Evolutionary conservation across 805 yeast species (phyloP).

Genomic region (Suhomyces emberorum): DNA sequence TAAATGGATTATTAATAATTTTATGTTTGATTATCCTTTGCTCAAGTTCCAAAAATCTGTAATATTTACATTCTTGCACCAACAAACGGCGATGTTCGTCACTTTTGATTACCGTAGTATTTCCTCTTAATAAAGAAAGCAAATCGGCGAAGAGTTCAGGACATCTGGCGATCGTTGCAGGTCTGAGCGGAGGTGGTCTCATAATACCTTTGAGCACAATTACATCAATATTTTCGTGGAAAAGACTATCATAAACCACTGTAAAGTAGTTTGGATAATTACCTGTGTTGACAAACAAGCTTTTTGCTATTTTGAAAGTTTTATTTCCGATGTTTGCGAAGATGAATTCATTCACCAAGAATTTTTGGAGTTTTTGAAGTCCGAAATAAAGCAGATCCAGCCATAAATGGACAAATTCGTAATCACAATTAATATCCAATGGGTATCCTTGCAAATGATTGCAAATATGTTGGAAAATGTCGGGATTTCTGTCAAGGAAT

Average conservation of each 20-base stretch:
- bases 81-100: conserved; percentile 57
- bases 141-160: conserved; percentile 54
- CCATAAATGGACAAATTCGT: conserved; percentile 57
- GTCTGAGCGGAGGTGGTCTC: conserved; percentile 77
- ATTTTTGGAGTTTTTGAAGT: conserved; percentile 51
- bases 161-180: conserved; percentile 52
- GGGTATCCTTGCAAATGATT: conserved; percentile 80
- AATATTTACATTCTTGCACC: conserved; percentile 70
- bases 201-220: conserved; percentile 45
- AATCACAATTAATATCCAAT: conserved; percentile 56
- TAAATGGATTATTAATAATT: conserved; percentile 51
- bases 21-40: conserved; percentile 59
- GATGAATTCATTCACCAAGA: conserved; percentile 52
- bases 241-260: conserved; percentile 52
- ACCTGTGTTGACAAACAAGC: conserved; percentile 55
- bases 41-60: conserved; percentile 70
- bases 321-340: conserved; percentile 57
- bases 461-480: conserved; percentile 62
- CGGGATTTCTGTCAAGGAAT: conserved; percentile 73
- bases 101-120: conserved; percentile 42
- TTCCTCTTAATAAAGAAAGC: conserved; percentile 55
- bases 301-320: conserved; percentile 57
- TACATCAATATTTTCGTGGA: conserved; percentile 41
- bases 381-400: conserved; percentile 73
- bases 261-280: conserved; percentile 78